A percentile compares a stretch with the other conserved stretches of the same genome.
These are phyloP conservation scores for Aspergillus leporis DNA, from an alignment of 495 filamentous ascomycete species.

Conservation along the genomic window DNA sequence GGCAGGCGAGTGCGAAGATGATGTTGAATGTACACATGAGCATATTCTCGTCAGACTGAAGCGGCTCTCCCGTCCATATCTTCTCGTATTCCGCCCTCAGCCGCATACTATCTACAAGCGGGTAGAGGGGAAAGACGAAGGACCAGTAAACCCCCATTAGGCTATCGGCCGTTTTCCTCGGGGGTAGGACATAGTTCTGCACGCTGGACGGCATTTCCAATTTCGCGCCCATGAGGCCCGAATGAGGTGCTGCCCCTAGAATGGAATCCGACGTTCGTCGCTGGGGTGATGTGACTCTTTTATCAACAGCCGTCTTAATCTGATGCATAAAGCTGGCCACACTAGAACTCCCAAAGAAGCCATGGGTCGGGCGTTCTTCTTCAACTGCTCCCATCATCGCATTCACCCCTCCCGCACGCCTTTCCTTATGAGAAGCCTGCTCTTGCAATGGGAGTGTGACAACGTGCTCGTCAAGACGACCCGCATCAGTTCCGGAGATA, in stretches of 20 bases:
- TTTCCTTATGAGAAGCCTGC: neutral
- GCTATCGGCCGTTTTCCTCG: slow-evolving; percentile 40
- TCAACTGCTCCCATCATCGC: slow-evolving; percentile 43
- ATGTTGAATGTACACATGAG: slow-evolving; percentile 45
- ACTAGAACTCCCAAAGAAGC: slow-evolving; percentile 40
- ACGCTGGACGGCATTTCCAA: slow-evolving; percentile 14
- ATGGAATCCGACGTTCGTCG: slow-evolving; percentile 19
- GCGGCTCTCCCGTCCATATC: slow-evolving; percentile 35
- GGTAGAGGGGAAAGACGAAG: slow-evolving; percentile 43
- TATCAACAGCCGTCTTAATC: slow-evolving; percentile 38
- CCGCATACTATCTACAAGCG: slow-evolving; percentile 34
- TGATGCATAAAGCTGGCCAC: slow-evolving; percentile 42
- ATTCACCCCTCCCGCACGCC: slow-evolving; percentile 30
- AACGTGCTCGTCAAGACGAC: neutral
- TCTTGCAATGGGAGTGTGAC: neutral
- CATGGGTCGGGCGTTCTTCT: slow-evolving; percentile 35
- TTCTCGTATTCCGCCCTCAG: slow-evolving; percentile 35
- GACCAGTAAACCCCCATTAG: slow-evolving; percentile 44
- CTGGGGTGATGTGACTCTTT: slow-evolving; percentile 27
- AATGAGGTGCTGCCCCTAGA: slow-evolving; percentile 13
- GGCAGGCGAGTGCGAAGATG: slow-evolving; percentile 40
- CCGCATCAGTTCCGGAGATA: slow-evolving; percentile 2
- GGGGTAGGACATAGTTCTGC: slow-evolving; percentile 37
- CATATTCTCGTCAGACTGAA: slow-evolving; percentile 38
- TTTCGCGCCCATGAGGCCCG: slow-evolving; percentile 19